These are phyloP conservation scores for Boletus insuetus DNA, from an alignment of 768 basidiomycete genomes.

Conservation along the genomic window DNA sequence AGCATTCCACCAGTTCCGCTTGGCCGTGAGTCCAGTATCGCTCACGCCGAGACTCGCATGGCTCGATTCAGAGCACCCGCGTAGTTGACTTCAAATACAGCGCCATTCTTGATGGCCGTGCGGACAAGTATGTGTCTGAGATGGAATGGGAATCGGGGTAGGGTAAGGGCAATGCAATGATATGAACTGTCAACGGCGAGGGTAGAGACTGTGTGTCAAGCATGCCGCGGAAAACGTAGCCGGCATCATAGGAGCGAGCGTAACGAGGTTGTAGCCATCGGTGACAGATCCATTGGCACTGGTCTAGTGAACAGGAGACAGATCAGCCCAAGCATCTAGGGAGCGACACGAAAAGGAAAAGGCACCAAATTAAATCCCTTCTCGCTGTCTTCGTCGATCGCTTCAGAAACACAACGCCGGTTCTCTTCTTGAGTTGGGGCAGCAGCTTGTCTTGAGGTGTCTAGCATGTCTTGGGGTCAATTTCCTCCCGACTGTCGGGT, in stretches of 20 bases:
- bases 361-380: constrained; percentile 80
- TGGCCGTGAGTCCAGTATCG: constrained; percentile 52
- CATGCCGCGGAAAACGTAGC: constrained; percentile 76
- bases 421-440: constrained; percentile 54
- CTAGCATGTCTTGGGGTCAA: constrained; percentile 75
- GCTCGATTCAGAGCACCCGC: constrained; percentile 60
- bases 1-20: constrained; percentile 83
- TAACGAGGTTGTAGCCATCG: constrained; percentile 71
- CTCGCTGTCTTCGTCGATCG: constrained; percentile 81
- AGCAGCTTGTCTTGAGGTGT: too few relatives aligned
- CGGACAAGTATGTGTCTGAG: too few relatives aligned
- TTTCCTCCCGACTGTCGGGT: constrained; percentile 65
- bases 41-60: constrained; percentile 46
- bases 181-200: too few relatives aligned
- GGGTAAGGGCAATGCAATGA: too few relatives aligned
- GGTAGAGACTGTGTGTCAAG: constrained; percentile 75
- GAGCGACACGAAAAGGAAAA: neutral
- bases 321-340: neutral
- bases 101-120: too few relatives aligned
- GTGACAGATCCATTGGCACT: constrained; percentile 64
- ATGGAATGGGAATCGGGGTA: too few relatives aligned
- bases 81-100: constrained; percentile 78
- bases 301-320: constrained; percentile 43
- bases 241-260: constrained; percentile 70
- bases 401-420: constrained; percentile 66